Conservation (phyloP, 345 rosid genomes). For the Eucalyptus lansdowneana region DNA sequence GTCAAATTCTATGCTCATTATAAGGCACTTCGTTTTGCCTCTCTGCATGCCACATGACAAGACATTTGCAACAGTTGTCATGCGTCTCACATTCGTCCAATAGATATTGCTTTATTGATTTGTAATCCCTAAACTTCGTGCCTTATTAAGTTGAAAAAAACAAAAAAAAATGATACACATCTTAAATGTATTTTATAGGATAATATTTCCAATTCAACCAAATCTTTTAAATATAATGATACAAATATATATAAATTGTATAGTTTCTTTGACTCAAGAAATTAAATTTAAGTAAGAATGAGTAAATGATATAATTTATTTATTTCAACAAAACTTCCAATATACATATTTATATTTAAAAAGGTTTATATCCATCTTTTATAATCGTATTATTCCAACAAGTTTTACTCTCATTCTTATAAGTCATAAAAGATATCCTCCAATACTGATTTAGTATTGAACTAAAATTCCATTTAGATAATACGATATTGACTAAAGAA, state of each 20-base stretch:
- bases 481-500: background rate
- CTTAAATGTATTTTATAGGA: background rate
- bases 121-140: background rate
- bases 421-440: too few species aligned
- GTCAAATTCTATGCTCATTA: accelerated
- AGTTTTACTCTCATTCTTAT: background rate
- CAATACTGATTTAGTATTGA: background rate
- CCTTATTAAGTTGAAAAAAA: background rate
- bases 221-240: too few species aligned
- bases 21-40: background rate
- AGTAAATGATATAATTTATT: too few species aligned
- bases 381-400: too few species aligned
- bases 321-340: too few species aligned
- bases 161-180: accelerated
- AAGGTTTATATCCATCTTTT: background rate
- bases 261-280: background rate
- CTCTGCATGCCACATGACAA: background rate
- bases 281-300: too few species aligned
- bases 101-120: background rate
- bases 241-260: background rate
- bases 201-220: background rate
- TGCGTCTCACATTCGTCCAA: background rate
- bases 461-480: background rate
- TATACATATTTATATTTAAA: background rate
- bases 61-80: background rate